Conservation (phyloP, 805 yeast species). For the Kluyveromyces nonfermentans region DNA sequence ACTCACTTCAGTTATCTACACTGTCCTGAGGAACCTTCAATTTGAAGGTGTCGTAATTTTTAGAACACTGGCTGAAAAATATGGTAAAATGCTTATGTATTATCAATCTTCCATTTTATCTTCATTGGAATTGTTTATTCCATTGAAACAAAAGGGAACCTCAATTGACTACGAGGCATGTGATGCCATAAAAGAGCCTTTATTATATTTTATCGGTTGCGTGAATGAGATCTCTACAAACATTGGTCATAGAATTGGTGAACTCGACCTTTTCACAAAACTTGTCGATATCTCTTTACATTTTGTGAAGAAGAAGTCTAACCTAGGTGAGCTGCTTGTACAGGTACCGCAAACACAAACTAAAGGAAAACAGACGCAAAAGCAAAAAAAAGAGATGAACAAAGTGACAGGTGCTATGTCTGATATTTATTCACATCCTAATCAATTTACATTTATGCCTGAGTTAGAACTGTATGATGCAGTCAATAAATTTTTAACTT, state of each 20-base stretch:
- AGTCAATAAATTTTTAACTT: slow-evolving; percentile 36
- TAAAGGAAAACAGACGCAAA: slow-evolving; percentile 29
- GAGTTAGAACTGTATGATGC: slow-evolving; percentile 29
- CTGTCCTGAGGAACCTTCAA: slow-evolving; percentile 39
- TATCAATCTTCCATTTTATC: slow-evolving; percentile 43
- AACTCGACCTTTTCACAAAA: slow-evolving; percentile 43
- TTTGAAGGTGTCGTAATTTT: slow-evolving; percentile 37
- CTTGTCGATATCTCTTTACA: slow-evolving; percentile 48
- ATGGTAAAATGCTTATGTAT: slow-evolving; percentile 33
- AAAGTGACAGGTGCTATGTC: slow-evolving; percentile 44
- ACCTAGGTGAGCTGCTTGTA: slow-evolving; percentile 22
- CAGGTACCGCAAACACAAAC: slow-evolving; percentile 29
- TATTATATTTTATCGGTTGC: slow-evolving; percentile 17
- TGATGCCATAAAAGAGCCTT: slow-evolving; percentile 14
- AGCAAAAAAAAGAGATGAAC: slow-evolving; percentile 35
- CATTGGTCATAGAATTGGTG: slow-evolving; percentile 35
- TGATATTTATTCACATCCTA: slow-evolving; percentile 59
- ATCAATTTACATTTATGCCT: slow-evolving; percentile 39
- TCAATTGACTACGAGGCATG: slow-evolving; percentile 32
- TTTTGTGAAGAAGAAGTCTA: slow-evolving; percentile 28
- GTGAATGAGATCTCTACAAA: slow-evolving; percentile 13
- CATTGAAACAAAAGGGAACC: slow-evolving; percentile 36
- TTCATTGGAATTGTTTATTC: slow-evolving; percentile 49
- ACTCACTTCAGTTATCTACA: slow-evolving; percentile 35
- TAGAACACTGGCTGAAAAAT: slow-evolving; percentile 18